These are phyloP conservation scores for Daedalea quercina DNA, from an alignment of 768 basidiomycete species.

Conservation along the genomic window DNA sequence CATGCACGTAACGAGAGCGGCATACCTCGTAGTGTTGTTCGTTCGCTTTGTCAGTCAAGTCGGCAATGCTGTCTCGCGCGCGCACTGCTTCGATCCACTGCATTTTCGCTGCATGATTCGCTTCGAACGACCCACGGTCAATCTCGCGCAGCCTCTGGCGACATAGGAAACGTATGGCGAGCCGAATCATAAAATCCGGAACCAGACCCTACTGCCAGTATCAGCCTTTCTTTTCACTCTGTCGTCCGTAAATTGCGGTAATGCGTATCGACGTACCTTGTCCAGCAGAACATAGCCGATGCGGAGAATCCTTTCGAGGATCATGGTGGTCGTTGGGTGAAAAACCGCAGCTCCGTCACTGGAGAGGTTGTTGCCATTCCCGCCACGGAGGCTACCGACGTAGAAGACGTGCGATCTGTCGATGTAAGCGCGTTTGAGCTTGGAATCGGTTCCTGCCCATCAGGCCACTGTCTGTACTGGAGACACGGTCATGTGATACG, in stretches of 20 bases:
- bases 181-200: constrained; percentile 51
- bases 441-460: too few species aligned
- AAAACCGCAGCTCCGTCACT: background rate
- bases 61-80: constrained; percentile 46
- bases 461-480: too few species aligned
- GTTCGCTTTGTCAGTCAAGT: constrained; percentile 60
- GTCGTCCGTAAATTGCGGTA: background rate
- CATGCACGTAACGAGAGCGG: background rate
- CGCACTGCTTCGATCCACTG: constrained; percentile 54
- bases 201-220: constrained; percentile 37
- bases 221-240: background rate
- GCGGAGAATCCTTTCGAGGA: constrained; percentile 23
- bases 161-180: constrained; percentile 40
- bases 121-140: constrained; percentile 49
- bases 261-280: constrained; percentile 17
- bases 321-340: constrained; percentile 7
- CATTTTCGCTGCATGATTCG: constrained; percentile 62
- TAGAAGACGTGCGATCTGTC: too few species aligned
- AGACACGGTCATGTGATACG: too few species aligned
- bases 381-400: background rate
- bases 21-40: constrained; percentile 71
- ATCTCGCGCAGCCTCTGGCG: constrained; percentile 54
- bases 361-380: background rate
- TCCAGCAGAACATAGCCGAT: constrained; percentile 32
- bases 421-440: too few species aligned